Percentiles rank a stretch among this genome's conserved stretches.
Conservation (phyloP, 371 early-diverging fungal species). For the Amoeboaphelidium protococcarum region DNA sequence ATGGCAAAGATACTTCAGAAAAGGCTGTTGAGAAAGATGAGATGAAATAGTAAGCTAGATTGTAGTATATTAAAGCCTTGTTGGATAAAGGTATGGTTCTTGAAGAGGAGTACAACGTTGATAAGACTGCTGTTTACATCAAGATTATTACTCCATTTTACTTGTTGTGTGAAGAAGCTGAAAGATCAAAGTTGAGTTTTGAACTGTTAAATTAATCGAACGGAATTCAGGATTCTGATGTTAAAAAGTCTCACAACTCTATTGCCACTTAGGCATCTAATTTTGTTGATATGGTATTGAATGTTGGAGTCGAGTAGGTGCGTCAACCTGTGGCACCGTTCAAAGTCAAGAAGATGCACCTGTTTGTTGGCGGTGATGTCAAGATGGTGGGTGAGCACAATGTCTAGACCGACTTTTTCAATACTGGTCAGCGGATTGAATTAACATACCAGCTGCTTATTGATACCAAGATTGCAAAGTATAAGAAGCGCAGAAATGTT, state of each 20-base stretch:
- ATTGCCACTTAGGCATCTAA: slow-evolving; percentile 2
- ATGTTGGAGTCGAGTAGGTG: slow-evolving; percentile 5
- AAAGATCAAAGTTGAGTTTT: slow-evolving; percentile 16
- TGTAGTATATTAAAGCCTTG: slow-evolving; percentile 6
- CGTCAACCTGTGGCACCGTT: slow-evolving; percentile 8
- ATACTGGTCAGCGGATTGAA: slow-evolving; percentile 7
- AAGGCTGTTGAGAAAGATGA: slow-evolving; percentile 4
- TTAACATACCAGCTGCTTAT: slow-evolving; percentile 7
- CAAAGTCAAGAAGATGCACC: slow-evolving; percentile 1
- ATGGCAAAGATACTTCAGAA: slow-evolving; percentile 1
- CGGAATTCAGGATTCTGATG: not conserved
- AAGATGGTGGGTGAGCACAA: slow-evolving; percentile 1
- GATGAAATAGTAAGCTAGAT: slow-evolving; percentile 1
- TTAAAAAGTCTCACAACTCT: slow-evolving; percentile 1
- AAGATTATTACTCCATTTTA: slow-evolving; percentile 21
- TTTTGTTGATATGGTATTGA: slow-evolving; percentile 9
- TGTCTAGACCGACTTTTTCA: slow-evolving; percentile 10
- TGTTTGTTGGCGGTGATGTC: slow-evolving; percentile 10
- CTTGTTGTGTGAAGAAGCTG: slow-evolving; percentile 17
- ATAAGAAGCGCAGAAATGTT: not conserved
- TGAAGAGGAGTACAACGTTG: slow-evolving; percentile 13
- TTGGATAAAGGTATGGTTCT: slow-evolving; percentile 14
- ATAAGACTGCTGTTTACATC: slow-evolving; percentile 16
- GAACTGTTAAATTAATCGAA: not conserved
- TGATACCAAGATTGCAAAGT: slow-evolving; percentile 4